Base-by-base conservation (phyloP, 192 early-diverging fungal genomes). In the Phlyctochytrium bullatum region DNA sequence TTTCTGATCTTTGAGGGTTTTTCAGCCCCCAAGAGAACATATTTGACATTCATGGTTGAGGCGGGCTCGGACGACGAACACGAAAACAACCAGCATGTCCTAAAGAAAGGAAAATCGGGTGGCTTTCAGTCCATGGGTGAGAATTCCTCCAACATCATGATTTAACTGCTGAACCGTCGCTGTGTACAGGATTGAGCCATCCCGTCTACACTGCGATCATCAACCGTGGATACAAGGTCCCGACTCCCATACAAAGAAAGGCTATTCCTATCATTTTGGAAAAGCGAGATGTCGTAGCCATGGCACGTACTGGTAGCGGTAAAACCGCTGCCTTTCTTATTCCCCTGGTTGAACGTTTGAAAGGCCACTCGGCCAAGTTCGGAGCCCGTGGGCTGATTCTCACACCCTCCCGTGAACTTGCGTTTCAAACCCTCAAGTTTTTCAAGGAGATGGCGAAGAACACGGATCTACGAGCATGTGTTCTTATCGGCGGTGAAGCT, bases 201-300 rank as follows among this genome's bases (percentile, higher is more conserved):
- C 81, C 85, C 31, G 77, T 96, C 20, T 94, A 89, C 80, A 90
- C 91, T 51, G 93, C 93, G 16, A 84, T 98, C 68, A 67, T 89
- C n/a, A 85, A 92, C 65, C 93, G 93, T 68, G 96, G 96, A 2
- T 98, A 93, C 80, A 95, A 96, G 67, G 87, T 97, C 2, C 97
- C 97, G n/a, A 99, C 97, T 24, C 96, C 97, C 3, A 95, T 99
- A 73, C 97, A 99, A 78, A 88, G 97, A 58, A 92, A 92, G 75
- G 83, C 92, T 31, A 96, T 99, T 62, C 97, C 97, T 28, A 71
- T 96, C 58, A 88, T 97, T 57, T 82, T 97, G 73, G 83, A 94
- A 64, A 93, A 94, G 31, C 78, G 89, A 24, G 97, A 99, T 79
- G 90, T 98, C 1, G 95, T 99, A 1, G 97, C 91, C 64, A 98